Conservation (phyloP, 1,284 basidiomycete genomes). For the Vanrija pseudolonga region DNA sequence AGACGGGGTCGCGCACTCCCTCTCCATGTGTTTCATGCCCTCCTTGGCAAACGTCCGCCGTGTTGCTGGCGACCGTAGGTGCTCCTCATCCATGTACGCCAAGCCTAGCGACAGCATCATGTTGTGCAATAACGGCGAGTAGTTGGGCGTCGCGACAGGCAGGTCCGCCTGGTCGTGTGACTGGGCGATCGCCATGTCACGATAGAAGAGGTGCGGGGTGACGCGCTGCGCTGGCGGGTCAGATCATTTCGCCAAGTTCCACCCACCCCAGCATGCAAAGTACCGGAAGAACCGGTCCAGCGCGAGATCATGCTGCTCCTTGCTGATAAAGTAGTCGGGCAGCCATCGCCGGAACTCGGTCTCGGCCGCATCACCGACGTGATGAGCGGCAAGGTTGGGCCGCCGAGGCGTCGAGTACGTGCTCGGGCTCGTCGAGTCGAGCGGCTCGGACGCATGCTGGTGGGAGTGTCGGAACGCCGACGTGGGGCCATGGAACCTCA, state of each 20-base stretch:
- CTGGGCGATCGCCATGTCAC: conserved; percentile 17
- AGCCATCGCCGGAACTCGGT: conserved; percentile 4
- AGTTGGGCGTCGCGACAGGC: conserved; percentile 53
- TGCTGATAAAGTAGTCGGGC: conserved; percentile 16
- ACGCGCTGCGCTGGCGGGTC: conserved; percentile 8
- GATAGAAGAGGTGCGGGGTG: conserved; percentile 18
- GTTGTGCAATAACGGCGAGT: conserved; percentile 69
- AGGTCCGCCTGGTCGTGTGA: conserved; percentile 41
- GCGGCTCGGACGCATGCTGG: neutral
- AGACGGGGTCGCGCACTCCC: conserved; percentile 58
- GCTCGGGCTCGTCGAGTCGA: neutral
- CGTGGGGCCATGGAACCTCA: conserved; percentile 17
- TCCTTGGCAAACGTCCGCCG: conserved; percentile 56
- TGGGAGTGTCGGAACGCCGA: conserved; percentile 7
- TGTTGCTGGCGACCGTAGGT: conserved; percentile 52
- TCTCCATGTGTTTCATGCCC: conserved; percentile 58
- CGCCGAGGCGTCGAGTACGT: neutral
- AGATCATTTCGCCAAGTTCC: neutral
- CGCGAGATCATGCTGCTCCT: conserved; percentile 21
- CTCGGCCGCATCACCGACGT: too few species aligned
- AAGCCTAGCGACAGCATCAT: conserved; percentile 60
- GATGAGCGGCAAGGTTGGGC: neutral
- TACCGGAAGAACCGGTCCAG: conserved; percentile 33
- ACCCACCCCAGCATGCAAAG: conserved; percentile 24
- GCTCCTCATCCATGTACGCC: conserved; percentile 58